Evolutionary conservation across 2,329 filamentous ascomycete species (phyloP), one percentile per base, ranked within the genome.

Genomic region (Sphaerulina musiva): DNA sequence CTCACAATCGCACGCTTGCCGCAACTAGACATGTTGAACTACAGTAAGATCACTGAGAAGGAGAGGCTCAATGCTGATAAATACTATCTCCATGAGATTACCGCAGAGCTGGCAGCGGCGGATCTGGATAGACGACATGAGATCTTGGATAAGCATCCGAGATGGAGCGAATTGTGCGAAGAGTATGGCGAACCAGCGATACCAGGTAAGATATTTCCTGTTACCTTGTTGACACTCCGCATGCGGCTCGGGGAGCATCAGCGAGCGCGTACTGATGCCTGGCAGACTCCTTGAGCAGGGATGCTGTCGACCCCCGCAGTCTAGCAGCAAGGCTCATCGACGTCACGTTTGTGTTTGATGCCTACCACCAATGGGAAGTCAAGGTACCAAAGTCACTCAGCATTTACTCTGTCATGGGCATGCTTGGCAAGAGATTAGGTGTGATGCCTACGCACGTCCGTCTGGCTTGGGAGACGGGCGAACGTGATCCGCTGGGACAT

Each of bases 1-100:
- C 79, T 96, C 46, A 89, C 88, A 0, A 76, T 95, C 26, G 88
- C 85, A 29, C 86, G 90, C 2, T 75, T 96, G 1, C 78, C 80
- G 1, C 73, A 74, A 1, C 78, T 97, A 8, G 79, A 78, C 50
- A 77, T 76, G 0, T 78, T 96, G 31, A 93, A 93, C 68, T 89
- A 87, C 68, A 84, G 71, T 56, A 70, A 69, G 12, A 84, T 97
- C 62, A 84, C 83, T 0, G 63, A 76, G 1, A 81, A 85, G 41
- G 91, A 97, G 68, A 83, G 92, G 14, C 78, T 82, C 51, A 93
- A 97, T 65, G 90, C 90, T 4, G 93, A 97, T 64, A 85, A 92
- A 65, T 98, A 95, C 69, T 98, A 98, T 69, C 81, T 97, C 9
- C 88, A 85, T 0, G 81, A 87, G 51, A 93, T 96, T 54, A 87